A percentile compares a stretch with the other conserved stretches of the same genome.
phyloP scores from a whole-genome alignment of 2,329 filamentous ascomycete species.

The Penicillium sp. region DNA sequence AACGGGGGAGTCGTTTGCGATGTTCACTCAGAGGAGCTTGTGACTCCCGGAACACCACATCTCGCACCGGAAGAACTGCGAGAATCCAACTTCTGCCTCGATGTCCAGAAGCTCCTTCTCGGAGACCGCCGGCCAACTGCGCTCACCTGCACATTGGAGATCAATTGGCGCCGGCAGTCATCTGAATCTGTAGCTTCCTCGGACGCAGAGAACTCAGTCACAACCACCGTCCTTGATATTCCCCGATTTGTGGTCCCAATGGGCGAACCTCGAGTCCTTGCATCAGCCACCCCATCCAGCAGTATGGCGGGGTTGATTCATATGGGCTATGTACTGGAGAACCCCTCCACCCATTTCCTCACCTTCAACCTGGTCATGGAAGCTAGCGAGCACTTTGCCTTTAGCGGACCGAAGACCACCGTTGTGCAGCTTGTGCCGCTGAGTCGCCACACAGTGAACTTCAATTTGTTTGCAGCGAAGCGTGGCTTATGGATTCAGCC shows the following conservation, averaged over 20 bases:
- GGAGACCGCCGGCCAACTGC: constrained; percentile 77
- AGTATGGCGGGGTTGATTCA: constrained; percentile 39
- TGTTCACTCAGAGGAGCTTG: constrained; percentile 32
- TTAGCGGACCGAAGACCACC: constrained; percentile 80
- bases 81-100: constrained; percentile 69
- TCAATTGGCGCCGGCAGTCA: constrained; percentile 69
- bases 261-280: constrained; percentile 80
- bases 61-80: constrained; percentile 67
- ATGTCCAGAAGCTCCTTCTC: constrained; percentile 71
- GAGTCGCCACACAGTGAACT: constrained; percentile 70
- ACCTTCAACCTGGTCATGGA: constrained; percentile 94
- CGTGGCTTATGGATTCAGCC: constrained; percentile 67
- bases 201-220: constrained; percentile 39
- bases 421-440: constrained; percentile 79
- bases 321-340: constrained; percentile 75
- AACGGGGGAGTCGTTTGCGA: constrained; percentile 62
- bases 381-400: constrained; percentile 85
- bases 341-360: constrained; percentile 89
- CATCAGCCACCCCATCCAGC: constrained; percentile 40
- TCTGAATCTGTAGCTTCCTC: constrained; percentile 27
- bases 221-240: constrained; percentile 68
- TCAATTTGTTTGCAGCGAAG: constrained; percentile 67
- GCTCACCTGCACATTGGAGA: constrained; percentile 70
- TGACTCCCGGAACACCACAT: constrained; percentile 29
- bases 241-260: constrained; percentile 78